These are phyloP conservation scores for Flaveria sonorensis DNA, from an alignment of 129 eudicot genomes.

Conservation along the genomic window DNA sequence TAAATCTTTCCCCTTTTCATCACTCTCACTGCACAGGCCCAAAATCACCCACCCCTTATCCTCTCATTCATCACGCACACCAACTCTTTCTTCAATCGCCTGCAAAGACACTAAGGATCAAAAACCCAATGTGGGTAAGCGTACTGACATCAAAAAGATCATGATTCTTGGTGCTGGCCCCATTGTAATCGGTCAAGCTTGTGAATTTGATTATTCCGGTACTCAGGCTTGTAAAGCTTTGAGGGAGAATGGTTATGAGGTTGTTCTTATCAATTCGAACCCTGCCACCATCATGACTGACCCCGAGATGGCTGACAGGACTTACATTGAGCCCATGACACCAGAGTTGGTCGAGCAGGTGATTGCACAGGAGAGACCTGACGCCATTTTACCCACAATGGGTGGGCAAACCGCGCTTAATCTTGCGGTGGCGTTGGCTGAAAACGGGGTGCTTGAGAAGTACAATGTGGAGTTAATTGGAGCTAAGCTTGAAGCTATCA, in stretches of 20 bases:
- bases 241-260: conserved; percentile 89
- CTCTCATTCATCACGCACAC: neutral
- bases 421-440: conserved; percentile 93
- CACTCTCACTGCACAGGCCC: conserved; percentile 1
- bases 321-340: conserved; percentile 93
- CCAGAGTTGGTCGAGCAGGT: conserved; percentile 89
- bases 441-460: conserved; percentile 75
- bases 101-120: conserved; percentile 1
- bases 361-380: conserved; percentile 82
- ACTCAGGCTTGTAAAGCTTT: conserved; percentile 96
- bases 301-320: conserved; percentile 91
- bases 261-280: conserved; percentile 76
- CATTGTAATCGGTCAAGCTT: conserved; percentile 94
- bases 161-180: conserved; percentile 95
- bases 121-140: conserved; percentile 52
- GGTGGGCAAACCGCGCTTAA: conserved; percentile 98
- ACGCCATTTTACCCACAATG: conserved; percentile 92
- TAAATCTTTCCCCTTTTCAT: conserved; percentile 1
- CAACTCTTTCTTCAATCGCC: conserved; percentile 11
- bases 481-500: conserved; percentile 90
- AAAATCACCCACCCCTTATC: conserved; percentile 17
- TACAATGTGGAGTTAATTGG: conserved; percentile 92
- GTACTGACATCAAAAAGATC: conserved; percentile 91
- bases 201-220: conserved; percentile 94
- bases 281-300: conserved; percentile 99